Base-by-base conservation (phyloP, 1,139 yeast species). In the Suhomyces choctaworum region DNA sequence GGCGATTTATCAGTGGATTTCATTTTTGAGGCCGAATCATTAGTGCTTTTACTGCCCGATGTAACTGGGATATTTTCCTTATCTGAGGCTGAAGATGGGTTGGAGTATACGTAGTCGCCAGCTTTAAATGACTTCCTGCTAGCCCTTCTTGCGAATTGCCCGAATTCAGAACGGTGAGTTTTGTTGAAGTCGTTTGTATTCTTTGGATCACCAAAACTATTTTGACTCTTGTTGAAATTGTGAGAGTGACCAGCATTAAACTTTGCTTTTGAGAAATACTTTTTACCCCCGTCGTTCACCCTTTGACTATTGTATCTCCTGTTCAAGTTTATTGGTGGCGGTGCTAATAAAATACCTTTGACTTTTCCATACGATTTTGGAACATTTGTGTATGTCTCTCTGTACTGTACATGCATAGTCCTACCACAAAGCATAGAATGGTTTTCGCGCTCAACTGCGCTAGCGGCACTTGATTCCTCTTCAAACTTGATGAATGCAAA, bases 401-500 rank as follows among this genome's bases (percentile, higher is more conserved):
- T 74, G 53, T 82, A 86, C 57, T 84, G 94, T 28, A 87, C 95
- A 60, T 84, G 92, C 70, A 87, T 82, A 4, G 92, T 82, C 56
- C 76, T 81, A 36, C 77, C 80, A 50, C 77, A 64, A 50, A 87
- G 78, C 59, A 81, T 74, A 2, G 94, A 73, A 59, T 86, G 95
- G 52, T 87, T 86, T 54, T 86, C 95, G 39, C 79, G 70, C 53
- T 83, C 92, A 36, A 85, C 85, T 1, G 95, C 92, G 26, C 84
- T 72, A 1, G 92, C 90, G 3, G 95, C 92, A 26, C 89, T 78
- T n/a, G 74, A 71, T 50, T 82, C 90, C 12, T 71, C 65, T 24
- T 66, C 66, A 51, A 66, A 88, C 38, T 74, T 76, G 43, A 88
- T 76, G 50, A 87, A 86, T 0, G 95, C 95, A 66, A 84, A 85